Evolutionary conservation across 129 eudicot genomes (phyloP), one percentile per base, ranked within the genome.

Genomic region (Deinandra increscens): DNA sequence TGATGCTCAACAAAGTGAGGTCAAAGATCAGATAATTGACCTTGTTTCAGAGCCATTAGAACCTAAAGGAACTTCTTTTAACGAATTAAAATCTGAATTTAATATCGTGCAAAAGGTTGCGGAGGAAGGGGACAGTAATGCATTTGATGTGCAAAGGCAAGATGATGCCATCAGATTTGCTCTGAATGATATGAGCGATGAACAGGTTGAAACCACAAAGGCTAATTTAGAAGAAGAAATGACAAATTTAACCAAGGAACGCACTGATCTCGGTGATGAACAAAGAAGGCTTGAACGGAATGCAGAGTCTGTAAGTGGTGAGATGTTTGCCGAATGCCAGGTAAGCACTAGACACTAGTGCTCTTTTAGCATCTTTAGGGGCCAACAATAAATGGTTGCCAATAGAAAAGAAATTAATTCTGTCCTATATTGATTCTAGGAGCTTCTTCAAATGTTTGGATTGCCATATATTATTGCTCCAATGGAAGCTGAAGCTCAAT

Each of bases 401-500:
- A 22, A 37, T 72, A 19, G 64, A 45, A 17, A 2, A 26, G 6
- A 37, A n/a, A n/a, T 36, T 36, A 17, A 37, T 61, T 36, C 3
- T 63, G 18, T 19, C 38, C 9, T 69, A 51, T 51, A 23, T 70
- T 76, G 66, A 75, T 80, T 44, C 0, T 76, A 92, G 98, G 98
- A 93, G 74, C 82, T 93, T 69, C 96, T 93, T 80, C 98, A 93
- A 78, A 93, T 93, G 95, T 93, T 93, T 89, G 98, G 98, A 63
- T 79, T 93, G 72, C 98, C 98, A 71, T 93, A 89, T 74, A 93
- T 93, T 6, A 93, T 93, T 39, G 98, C 96, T 50, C 98, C 98
- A 1, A 93, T 89, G 98, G 98, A 93, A 78, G 98, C 98, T 70
- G 98, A 93, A 89, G 98, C 98, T 67, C 98, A 93, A 78, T 92